Base-by-base conservation (phyloP, 257 asterid genomes). In the Galeopsis tetrahit region DNA sequence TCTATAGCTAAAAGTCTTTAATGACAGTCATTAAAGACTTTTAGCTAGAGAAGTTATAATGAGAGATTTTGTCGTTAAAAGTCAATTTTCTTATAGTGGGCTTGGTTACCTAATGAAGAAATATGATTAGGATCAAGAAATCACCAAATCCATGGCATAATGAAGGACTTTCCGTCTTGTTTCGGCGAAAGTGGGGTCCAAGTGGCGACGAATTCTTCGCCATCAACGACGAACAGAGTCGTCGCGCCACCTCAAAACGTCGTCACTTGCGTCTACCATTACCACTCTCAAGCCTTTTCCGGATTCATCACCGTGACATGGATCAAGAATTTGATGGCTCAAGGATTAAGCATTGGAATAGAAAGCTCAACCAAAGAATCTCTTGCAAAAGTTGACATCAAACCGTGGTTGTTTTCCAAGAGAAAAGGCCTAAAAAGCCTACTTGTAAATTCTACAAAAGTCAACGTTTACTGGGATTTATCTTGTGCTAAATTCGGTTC, bases 161-260 rank as follows among this genome's bases (percentile, higher is more conserved):
- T 87, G 97, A 86, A 84, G 82, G 97, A 90, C 70, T 88, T 90
- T 49, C 94, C 92, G 66, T 90, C 95, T 63, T 90, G 96, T 82
- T 88, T 88, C 48, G 87, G 93, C 52, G 96, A 90, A 61, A 90
- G 77, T 69, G 96, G 93, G n/a, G 85, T 88, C 31, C 93, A 85
- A 79, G 63, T 88, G 39, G 40, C 39, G 43, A 76, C 79, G 2
- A 82, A 82, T 48, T 75, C 87, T 58, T 80, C 95, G 3, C 79
- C 85, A 10, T 77, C 82, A 39, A 65, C 10, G n/a, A 49, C 28
- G 28, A 76, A 36, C 38, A 61, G 59, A 72, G 55, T 76, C 8
- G 78, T 21, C 55, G 28, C 28, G 28, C 55, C 84, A 15, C 63
- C 92, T 31, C 95, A 86, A 33, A 86, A 88, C 68, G 83, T 83